Conservation (phyloP, 306 rosid species). For the Glycyrrhiza uralensis region DNA sequence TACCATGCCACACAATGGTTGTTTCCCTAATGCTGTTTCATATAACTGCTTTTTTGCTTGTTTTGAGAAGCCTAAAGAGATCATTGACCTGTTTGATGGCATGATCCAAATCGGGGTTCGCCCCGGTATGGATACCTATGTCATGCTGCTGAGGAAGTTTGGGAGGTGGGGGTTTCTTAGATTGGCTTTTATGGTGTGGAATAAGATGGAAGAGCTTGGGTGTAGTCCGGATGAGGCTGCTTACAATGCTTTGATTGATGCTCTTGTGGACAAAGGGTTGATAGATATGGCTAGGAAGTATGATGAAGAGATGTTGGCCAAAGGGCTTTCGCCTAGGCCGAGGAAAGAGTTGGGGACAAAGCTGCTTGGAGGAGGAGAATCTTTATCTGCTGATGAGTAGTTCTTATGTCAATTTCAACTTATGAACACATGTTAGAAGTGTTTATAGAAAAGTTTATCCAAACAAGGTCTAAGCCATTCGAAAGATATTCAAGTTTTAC, state of each 20-base stretch:
- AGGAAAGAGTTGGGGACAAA: slow-evolving; percentile 68
- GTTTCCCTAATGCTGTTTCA: slow-evolving; percentile 56
- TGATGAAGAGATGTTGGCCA: slow-evolving; percentile 78
- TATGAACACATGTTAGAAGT: no score
- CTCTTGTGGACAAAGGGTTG: slow-evolving; percentile 79
- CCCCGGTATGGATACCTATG: slow-evolving; percentile 71
- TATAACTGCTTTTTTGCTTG: slow-evolving; percentile 63
- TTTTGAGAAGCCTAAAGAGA: slow-evolving; percentile 63
- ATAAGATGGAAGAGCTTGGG: slow-evolving; percentile 68
- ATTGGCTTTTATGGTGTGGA: slow-evolving; percentile 70
- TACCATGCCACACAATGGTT: slow-evolving; percentile 48
- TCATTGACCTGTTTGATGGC: slow-evolving; percentile 58
- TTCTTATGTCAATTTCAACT: no score
- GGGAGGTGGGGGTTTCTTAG: slow-evolving; percentile 93
- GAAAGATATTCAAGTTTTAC: not conserved
- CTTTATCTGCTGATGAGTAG: slow-evolving; percentile 28
- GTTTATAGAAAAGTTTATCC: no score
- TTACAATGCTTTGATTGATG: slow-evolving; percentile 83
- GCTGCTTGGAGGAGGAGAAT: slow-evolving; percentile 23
- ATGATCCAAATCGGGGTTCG: slow-evolving; percentile 71
- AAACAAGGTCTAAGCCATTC: not conserved
- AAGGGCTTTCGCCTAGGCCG: slow-evolving; percentile 82
- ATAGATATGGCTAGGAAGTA: slow-evolving; percentile 68
- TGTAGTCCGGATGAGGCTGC: slow-evolving; percentile 80
- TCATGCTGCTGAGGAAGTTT: slow-evolving; percentile 85